Evolutionary conservation across 2,329 filamentous ascomycete species (phyloP).

Genomic region (Sporothrix brasiliensis): DNA sequence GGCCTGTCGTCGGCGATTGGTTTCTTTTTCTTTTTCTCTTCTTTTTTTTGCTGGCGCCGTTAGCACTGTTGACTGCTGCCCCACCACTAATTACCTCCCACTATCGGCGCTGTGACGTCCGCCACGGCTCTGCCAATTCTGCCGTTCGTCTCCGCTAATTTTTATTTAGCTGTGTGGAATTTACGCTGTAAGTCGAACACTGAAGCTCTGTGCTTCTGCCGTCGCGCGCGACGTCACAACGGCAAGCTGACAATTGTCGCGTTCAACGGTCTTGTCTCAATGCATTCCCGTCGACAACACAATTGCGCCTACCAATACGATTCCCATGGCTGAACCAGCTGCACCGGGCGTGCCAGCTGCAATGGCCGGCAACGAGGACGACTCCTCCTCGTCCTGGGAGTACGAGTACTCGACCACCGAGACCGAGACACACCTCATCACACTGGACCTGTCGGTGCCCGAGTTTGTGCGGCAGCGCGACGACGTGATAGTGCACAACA

Average conservation of each 20-base stretch:
- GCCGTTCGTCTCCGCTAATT: conserved; percentile 41
- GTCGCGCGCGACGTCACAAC: conserved; percentile 2
- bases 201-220: background rate
- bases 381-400: conserved; percentile 65
- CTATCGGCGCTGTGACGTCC: conserved; percentile 2
- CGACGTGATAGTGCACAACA: conserved; percentile 45
- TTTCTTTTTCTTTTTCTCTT: conserved; percentile 25
- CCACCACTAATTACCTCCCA: conserved; percentile 20
- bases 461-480: conserved; percentile 55
- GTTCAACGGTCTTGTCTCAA: background rate
- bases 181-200: background rate
- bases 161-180: background rate
- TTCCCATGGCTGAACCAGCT: conserved; percentile 9
- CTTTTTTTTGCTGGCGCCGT: conserved; percentile 22
- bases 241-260: background rate
- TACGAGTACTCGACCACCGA: conserved; percentile 68
- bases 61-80: conserved; percentile 3
- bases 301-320: background rate
- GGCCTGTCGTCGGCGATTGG: conserved; percentile 15
- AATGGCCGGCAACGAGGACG: conserved; percentile 39
- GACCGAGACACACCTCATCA: conserved; percentile 67
- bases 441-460: conserved; percentile 64
- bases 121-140: conserved; percentile 35
- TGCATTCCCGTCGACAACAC: background rate
- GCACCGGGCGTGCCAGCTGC: background rate